These are phyloP conservation scores for Ophiobolus disseminans DNA, from an alignment of 2,329 filamentous ascomycete genomes.

Conservation along the genomic window DNA sequence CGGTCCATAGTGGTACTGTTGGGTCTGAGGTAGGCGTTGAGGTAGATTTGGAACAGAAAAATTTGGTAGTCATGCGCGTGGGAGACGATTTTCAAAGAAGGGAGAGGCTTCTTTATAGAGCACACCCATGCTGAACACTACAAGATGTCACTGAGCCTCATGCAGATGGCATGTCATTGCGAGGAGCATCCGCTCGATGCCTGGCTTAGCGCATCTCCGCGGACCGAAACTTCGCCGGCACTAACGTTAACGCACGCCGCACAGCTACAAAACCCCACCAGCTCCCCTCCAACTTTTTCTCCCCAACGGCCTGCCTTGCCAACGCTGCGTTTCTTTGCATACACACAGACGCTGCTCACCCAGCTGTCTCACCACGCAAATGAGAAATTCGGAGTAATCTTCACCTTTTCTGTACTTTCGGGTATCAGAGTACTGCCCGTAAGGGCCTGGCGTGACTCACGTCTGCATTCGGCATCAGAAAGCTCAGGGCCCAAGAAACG, in stretches of 20 bases:
- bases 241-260: constrained; percentile 27
- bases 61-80: no score
- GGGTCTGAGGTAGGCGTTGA: no score
- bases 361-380: constrained; percentile 66
- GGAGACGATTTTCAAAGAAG: no score
- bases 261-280: constrained; percentile 43
- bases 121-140: no score
- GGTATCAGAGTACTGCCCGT: constrained; percentile 74
- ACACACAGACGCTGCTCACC: constrained; percentile 65
- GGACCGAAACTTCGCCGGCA: constrained; percentile 14
- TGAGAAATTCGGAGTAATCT: constrained; percentile 99
- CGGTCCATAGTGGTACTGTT: neutral
- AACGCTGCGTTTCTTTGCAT: constrained; percentile 97
- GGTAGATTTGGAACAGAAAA: no score
- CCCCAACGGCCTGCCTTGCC: constrained; percentile 80
- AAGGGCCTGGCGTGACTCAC: constrained; percentile 85
- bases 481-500: constrained; percentile 68
- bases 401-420: constrained; percentile 64
- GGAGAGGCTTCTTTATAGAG: no score
- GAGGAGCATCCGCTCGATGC: neutral
- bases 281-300: constrained; percentile 49
- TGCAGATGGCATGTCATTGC: neutral
- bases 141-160: no score
- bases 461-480: constrained; percentile 92
- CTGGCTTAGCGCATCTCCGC: neutral